Base-by-base conservation (phyloP, 1,284 basidiomycete species). In the Boletellus sp. region DNA sequence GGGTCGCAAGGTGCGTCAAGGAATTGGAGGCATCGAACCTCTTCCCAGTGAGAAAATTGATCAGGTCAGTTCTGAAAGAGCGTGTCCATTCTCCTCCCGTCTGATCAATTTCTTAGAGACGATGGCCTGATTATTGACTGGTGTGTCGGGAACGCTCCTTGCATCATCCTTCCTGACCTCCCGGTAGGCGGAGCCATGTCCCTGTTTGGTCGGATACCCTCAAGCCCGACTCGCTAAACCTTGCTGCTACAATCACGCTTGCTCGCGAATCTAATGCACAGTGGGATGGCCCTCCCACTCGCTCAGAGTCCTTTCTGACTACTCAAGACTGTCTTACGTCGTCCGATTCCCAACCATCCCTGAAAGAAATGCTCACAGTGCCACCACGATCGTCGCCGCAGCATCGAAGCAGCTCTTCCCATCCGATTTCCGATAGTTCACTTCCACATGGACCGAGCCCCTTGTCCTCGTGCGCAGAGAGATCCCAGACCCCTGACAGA, bases 181-280 rank as follows among this genome's bases (percentile, higher is more conserved):
- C 26, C 30, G 5, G 15, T 48, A 70, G 67, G 65, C 65, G 26
- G 38, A 69, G 67, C 32, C 33, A 51, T 6, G 55, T 66, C 12
- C 60, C 68, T 7, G 66, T 70, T 39, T 62, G 64, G 64, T 64
- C 65, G 42, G 66, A 67, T 47, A 67, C 66, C 0, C 50, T 67
- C 37, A 53, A 54, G 47, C 67, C 67, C 12, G 53, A 51, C n/a
- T 21, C 54, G 1, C 52, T 52, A 19, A 64, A 68, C 40, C 68
- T 69, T 22, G 67, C 64, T 38, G 53, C 68, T 28, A 53, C 61
- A 8, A 69, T 67, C 26, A 28, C 49, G 43, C 53, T 62, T 16
- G 50, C 65, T 13, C 64, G 68, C 48, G 58, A 53, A 45, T 53
- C 62, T 5, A 70, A 69, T 21, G 64, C 62, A n/a, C 52, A 47